A percentile compares a stretch with the other conserved stretches of the same genome.
Conservation (phyloP, 441 rosid species). For the Eutrema salsugineum region DNA sequence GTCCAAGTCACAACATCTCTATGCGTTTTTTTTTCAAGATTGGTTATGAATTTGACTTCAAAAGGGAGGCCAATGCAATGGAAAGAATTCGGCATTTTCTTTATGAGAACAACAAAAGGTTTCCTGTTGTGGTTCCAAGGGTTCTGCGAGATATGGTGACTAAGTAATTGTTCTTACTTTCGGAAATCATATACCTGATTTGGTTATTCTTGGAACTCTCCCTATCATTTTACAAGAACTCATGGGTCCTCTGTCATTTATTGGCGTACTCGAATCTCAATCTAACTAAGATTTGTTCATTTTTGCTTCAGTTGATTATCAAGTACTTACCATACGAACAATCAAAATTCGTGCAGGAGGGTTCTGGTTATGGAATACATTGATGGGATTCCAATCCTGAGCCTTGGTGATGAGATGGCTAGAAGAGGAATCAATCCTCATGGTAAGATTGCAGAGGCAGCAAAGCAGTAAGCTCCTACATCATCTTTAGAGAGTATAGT, state of each 20-base stretch:
- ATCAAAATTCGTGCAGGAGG: conserved; percentile 45
- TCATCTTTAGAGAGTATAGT: conserved; percentile 37
- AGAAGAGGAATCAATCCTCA: conserved; percentile 89
- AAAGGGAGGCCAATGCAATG: conserved; percentile 88
- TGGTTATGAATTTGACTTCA: conserved; percentile 92
- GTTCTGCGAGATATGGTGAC: conserved; percentile 61
- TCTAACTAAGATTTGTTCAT: neutral
- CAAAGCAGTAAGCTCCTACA: conserved; percentile 84
- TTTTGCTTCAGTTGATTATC: neutral
- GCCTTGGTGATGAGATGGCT: conserved; percentile 86
- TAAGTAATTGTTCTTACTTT: conserved; percentile 44
- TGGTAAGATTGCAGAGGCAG: conserved; percentile 82
- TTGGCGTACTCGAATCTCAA: neutral
- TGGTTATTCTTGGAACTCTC: neutral
- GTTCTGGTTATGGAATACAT: conserved; percentile 90
- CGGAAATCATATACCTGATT: neutral
- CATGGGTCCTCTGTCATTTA: neutral
- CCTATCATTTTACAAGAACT: neutral
- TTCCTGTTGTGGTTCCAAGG: conserved; percentile 83
- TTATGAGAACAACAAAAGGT: conserved; percentile 63
- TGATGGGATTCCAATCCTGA: conserved; percentile 87
- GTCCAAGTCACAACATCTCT: neutral
- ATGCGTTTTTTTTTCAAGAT: conserved; percentile 48
- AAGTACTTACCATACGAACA: conserved; percentile 1
- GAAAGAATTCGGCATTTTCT: conserved; percentile 70